phyloP scores from a whole-genome alignment of 2,329 filamentous ascomycete species.

The Botryotinia convoluta region DNA sequence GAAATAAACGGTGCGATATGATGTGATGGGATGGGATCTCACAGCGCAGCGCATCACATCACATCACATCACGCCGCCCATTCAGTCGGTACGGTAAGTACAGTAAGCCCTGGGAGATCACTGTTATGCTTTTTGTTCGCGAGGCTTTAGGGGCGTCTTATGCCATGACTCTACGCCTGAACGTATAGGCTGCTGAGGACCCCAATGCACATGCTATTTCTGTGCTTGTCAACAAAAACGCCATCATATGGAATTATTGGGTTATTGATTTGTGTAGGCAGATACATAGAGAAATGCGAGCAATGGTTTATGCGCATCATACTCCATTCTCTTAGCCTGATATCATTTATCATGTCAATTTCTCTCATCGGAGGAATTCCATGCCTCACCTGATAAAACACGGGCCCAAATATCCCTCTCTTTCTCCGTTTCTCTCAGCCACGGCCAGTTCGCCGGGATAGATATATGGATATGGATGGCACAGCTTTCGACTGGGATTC shows the following conservation, averaged over 20 bases:
- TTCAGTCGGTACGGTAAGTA: slow-evolving; percentile 16
- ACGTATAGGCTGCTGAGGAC: background rate
- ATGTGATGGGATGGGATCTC: slow-evolving; percentile 2
- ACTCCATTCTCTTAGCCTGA: background rate
- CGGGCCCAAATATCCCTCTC: background rate
- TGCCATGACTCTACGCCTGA: background rate
- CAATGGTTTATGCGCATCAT: background rate
- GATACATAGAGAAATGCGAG: background rate
- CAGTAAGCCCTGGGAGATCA: slow-evolving; percentile 9
- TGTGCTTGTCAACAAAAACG: slow-evolving; percentile 3
- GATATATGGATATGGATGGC: background rate
- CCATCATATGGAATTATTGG: background rate
- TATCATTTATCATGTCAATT: background rate
- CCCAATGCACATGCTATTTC: slow-evolving; percentile 5
- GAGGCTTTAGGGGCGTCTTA: slow-evolving; percentile 6
- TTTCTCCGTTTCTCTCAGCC: slow-evolving; percentile 1
- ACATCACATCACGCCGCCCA: slow-evolving; percentile 14
- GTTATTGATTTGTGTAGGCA: slow-evolving; percentile 3
- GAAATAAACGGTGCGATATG: slow-evolving; percentile 18
- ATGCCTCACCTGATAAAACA: slow-evolving; percentile 2
- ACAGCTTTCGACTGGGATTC: slow-evolving; percentile 6
- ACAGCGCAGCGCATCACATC: background rate
- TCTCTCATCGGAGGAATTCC: background rate
- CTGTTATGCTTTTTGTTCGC: slow-evolving; percentile 3
- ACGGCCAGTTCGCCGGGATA: slow-evolving; percentile 15